Percentiles rank a stretch among this genome's conserved stretches.
These are phyloP conservation scores for Breviolum minutum DNA, from an alignment of 73 alveolate genomes.

Conservation along the genomic window DNA sequence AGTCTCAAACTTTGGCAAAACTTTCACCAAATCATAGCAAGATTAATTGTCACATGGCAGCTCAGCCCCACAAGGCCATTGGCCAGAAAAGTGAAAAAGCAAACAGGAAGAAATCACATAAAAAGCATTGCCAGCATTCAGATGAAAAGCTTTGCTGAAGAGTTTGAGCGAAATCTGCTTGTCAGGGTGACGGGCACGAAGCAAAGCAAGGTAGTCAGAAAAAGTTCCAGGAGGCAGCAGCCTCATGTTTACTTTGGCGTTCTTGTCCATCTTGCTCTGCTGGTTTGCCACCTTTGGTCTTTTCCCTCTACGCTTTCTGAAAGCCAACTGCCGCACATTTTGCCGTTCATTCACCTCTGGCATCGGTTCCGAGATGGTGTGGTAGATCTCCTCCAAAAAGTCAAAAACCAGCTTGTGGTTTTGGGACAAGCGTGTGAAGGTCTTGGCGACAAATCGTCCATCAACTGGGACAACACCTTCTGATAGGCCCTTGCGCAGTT, in stretches of 20 bases:
- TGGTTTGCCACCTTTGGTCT: not conserved
- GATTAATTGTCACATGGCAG: too few relatives aligned
- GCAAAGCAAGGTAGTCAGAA: not conserved
- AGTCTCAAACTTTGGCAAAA: too few relatives aligned
- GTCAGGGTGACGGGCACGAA: not conserved
- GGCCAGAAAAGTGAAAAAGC: not conserved
- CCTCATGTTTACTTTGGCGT: not conserved
- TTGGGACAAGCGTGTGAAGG: too few relatives aligned
- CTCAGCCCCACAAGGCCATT: too few relatives aligned
- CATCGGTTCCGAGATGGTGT: not conserved
- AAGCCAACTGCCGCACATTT: not conserved
- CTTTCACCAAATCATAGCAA: too few relatives aligned
- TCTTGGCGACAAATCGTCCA: not conserved
- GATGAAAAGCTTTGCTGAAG: not conserved
- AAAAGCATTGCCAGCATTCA: not conserved
- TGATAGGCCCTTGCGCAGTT: not conserved
- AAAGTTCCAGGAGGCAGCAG: conserved; percentile 4
- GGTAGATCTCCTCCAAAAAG: not conserved
- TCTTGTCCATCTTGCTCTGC: not conserved
- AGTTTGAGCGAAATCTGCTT: not conserved
- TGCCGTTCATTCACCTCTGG: not conserved
- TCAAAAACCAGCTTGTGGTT: not conserved
- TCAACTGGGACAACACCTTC: not conserved
- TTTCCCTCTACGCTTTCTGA: not conserved
- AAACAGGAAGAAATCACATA: not conserved